Evolutionary conservation across 1,284 basidiomycete species (phyloP), one percentile per base, ranked within the genome.

Genomic region (Phellinidium pouzarii): DNA sequence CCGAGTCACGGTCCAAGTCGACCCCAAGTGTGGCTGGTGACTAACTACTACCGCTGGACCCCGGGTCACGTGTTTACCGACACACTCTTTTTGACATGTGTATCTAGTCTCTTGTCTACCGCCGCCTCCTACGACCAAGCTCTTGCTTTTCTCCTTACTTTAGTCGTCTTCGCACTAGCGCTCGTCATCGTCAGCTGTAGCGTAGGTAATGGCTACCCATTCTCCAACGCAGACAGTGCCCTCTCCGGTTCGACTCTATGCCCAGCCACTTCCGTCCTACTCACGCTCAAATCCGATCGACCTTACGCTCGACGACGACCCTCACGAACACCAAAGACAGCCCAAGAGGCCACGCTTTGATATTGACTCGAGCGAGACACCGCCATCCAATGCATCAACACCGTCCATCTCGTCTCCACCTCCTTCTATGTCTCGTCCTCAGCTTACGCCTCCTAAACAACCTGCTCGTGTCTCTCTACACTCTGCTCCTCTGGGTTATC

Each of bases 251-350:
- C 19, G 44, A 52, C 52, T 50, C 43, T 50, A 36, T 45, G 41
- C 29, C 12, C 48, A 50, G 7, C n/a, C 42, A 19, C 43, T 36
- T 37, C 19, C 49, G 23, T 19, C 54, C 40, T 44, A 38, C 43
- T 44, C 51, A 52, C 66, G 66, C 52, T 64, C 68, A 36, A 70
- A 73, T 55, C 74, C 71, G 58, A 83, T 82, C 60, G 80, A 83
- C 70, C 71, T 83, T 56, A 83, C 80, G n/a, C 66, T 69, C 48
- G 79, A 81, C 64, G 79, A 80, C 63, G 76, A 78, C 60, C 72
- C 74, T 57, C 62, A 63, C 58, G 52, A 59, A 48, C 59, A 66
- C 37, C 59, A 63, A 31, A 61, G 68, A 63, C 65, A 58, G 53
- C 56, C 61, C 56, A 76, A 74, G 63, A 74, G 74, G 55, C 62